Evolutionary conservation across 2,329 filamentous ascomycete genomes (phyloP).

Genomic region (Sordariomycetes sp.): DNA sequence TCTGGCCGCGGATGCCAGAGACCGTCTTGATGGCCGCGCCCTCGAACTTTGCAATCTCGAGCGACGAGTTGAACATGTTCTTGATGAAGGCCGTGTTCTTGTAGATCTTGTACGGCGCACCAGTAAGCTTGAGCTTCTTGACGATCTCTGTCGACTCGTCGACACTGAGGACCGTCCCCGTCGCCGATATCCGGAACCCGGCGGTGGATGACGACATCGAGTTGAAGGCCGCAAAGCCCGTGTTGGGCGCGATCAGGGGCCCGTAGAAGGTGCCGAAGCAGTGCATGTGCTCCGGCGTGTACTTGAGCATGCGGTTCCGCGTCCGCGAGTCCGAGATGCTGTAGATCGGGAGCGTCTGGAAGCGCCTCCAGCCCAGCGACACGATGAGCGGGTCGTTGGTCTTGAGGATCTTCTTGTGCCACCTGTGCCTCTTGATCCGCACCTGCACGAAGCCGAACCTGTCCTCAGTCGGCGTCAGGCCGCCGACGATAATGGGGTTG

Average conservation of each 20-base stretch:
- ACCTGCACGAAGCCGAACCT: slow-evolving; percentile 92
- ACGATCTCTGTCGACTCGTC: slow-evolving; percentile 96
- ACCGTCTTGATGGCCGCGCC: slow-evolving; percentile 93
- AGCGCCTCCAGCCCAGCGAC: slow-evolving; percentile 89
- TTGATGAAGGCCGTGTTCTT: slow-evolving; percentile 99
- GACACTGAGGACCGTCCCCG: slow-evolving; percentile 83
- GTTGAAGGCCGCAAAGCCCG: slow-evolving; percentile 89
- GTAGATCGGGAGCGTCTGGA: slow-evolving; percentile 87
- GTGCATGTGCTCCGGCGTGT: slow-evolving; percentile 98
- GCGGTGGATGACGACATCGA: slow-evolving; percentile 73
- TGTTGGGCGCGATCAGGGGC: slow-evolving; percentile 88
- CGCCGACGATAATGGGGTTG: slow-evolving; percentile 77
- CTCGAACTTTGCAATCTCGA: slow-evolving; percentile 98
- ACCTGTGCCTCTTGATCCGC: slow-evolving; percentile 90
- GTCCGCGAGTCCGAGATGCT: slow-evolving; percentile 89
- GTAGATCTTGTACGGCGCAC: slow-evolving; percentile 92
- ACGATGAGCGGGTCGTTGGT: slow-evolving; percentile 96
- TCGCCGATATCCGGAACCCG: slow-evolving; percentile 88
- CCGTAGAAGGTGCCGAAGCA: slow-evolving; percentile 95
- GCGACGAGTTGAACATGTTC: slow-evolving; percentile 87
- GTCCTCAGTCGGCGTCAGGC: slow-evolving; percentile 86
- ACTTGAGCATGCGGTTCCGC: slow-evolving; percentile 95
- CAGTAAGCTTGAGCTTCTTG: slow-evolving; percentile 97
- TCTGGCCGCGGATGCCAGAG: slow-evolving; percentile 87
- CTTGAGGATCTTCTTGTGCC: slow-evolving; percentile 99